A percentile compares a stretch with the other conserved stretches of the same genome.
Evolutionary conservation across 192 early-diverging fungal genomes (phyloP).

Genomic region (Rhizophagus prolifer): DNA sequence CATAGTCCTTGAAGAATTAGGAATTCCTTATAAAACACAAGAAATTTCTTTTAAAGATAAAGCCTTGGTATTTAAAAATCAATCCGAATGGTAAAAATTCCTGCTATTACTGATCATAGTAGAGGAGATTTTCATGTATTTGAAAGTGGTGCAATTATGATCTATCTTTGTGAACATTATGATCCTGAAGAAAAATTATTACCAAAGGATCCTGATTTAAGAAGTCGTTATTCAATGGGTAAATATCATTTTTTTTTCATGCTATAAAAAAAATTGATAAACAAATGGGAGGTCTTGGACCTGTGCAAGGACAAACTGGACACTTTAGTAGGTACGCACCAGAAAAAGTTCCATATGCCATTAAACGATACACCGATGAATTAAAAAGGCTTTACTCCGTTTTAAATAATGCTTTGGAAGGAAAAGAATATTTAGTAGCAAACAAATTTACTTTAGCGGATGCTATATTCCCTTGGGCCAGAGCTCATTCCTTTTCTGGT

Average conservation of each 20-base stretch:
- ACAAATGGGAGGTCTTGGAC: conserved; percentile 44
- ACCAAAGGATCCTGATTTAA: conserved; percentile 43
- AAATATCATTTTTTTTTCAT: not conserved
- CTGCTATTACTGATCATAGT: conserved; percentile 52
- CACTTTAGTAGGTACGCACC: conserved; percentile 50
- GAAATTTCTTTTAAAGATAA: conserved; percentile 40
- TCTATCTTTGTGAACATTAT: conserved; percentile 55
- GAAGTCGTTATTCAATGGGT: conserved; percentile 51
- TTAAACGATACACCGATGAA: conserved; percentile 55
- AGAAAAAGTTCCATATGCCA: conserved; percentile 54
- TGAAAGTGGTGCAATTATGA: conserved; percentile 59
- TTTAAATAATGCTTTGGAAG: conserved; percentile 33
- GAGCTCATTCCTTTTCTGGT: conserved; percentile 20
- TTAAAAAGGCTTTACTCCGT: conserved; percentile 47
- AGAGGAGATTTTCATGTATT: conserved; percentile 53
- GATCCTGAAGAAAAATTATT: conserved; percentile 48
- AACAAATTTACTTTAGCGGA: conserved; percentile 51
- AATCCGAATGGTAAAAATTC: conserved; percentile 55
- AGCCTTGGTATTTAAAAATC: conserved; percentile 50
- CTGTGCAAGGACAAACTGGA: conserved; percentile 51
- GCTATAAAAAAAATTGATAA: too few species aligned
- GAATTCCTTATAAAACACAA: conserved; percentile 41
- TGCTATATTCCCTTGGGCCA: conserved; percentile 48
- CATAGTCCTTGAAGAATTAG: conserved; percentile 48
- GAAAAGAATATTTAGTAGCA: conserved; percentile 38